Conservation (phyloP, 2,329 filamentous ascomycete genomes). For the Stagonosporopsis vannaccii region DNA sequence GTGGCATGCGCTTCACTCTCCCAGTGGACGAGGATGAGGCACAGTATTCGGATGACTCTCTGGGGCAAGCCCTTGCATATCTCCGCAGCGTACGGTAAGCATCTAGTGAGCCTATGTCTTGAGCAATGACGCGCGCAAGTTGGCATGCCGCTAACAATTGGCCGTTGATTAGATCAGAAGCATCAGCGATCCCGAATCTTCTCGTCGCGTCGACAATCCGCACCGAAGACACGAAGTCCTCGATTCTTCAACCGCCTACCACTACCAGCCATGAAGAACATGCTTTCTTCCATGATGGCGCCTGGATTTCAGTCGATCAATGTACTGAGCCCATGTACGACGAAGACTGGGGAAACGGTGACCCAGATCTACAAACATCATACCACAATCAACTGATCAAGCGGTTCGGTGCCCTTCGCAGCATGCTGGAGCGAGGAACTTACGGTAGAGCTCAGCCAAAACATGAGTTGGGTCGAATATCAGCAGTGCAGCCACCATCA, state of each 20-base stretch:
- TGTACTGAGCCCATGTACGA: slow-evolving; percentile 20
- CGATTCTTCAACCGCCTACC: slow-evolving; percentile 54
- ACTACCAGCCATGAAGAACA: slow-evolving; percentile 57
- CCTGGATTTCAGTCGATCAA: slow-evolving; percentile 68
- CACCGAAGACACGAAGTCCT: slow-evolving; percentile 22
- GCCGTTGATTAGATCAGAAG: slow-evolving; percentile 68
- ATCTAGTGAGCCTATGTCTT: background rate
- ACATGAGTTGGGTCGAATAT: slow-evolving; percentile 8
- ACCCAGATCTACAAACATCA: slow-evolving; percentile 61
- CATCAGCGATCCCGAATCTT: slow-evolving; percentile 74
- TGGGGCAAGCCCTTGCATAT: slow-evolving; percentile 43
- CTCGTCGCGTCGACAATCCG: slow-evolving; percentile 64
- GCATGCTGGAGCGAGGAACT: slow-evolving; percentile 65
- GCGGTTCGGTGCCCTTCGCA: slow-evolving; percentile 71
- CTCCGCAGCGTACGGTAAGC: slow-evolving; percentile 46
- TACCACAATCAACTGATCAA: slow-evolving; percentile 73
- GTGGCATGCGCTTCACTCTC: slow-evolving; percentile 41
- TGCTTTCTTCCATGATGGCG: slow-evolving; percentile 79
- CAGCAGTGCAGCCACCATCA: slow-evolving; percentile 36
- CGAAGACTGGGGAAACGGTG: slow-evolving; percentile 10
- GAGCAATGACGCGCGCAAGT: background rate
- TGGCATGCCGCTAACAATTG: slow-evolving; percentile 23
- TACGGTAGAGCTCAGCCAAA: slow-evolving; percentile 52
- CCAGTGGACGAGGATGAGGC: slow-evolving; percentile 30
- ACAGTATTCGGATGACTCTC: slow-evolving; percentile 38